These are phyloP conservation scores for Rosellinia necatrix DNA, from an alignment of 2,329 filamentous ascomycete species.

Conservation along the genomic window DNA sequence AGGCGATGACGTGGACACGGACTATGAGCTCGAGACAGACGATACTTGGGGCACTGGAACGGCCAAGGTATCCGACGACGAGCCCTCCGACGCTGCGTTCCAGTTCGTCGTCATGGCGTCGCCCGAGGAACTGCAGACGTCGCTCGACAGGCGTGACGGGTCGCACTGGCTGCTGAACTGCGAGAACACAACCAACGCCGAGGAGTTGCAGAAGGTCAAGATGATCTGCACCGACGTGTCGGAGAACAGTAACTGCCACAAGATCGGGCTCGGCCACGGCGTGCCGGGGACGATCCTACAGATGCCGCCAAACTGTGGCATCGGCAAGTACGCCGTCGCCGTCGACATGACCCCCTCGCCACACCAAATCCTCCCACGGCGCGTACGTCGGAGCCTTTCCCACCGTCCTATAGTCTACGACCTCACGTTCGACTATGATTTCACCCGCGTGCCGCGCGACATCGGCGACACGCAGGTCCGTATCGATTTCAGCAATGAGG, in stretches of 20 bases:
- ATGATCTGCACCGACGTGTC: slow-evolving; percentile 45
- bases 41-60: slow-evolving; percentile 31
- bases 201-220: slow-evolving; percentile 42
- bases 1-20: slow-evolving; percentile 38
- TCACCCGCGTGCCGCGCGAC: slow-evolving; percentile 40
- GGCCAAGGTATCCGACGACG: slow-evolving; percentile 16
- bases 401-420: slow-evolving; percentile 38
- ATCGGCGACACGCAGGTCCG: slow-evolving; percentile 42
- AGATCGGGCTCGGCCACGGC: slow-evolving; percentile 45
- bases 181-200: slow-evolving; percentile 30
- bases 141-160: slow-evolving; percentile 48
- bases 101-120: slow-evolving; percentile 40
- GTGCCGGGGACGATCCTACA: slow-evolving; percentile 45
- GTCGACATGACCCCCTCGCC: slow-evolving; percentile 34
- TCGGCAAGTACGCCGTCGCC: slow-evolving; percentile 47
- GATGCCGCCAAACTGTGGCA: slow-evolving; percentile 47
- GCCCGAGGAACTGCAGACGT: slow-evolving; percentile 41
- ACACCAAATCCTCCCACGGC: slow-evolving; percentile 31
- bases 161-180: slow-evolving; percentile 51
- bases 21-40: slow-evolving; percentile 40
- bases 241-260: slow-evolving; percentile 43
- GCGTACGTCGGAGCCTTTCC: slow-evolving; percentile 2
- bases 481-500: slow-evolving; percentile 46
- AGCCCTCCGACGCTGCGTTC: slow-evolving; percentile 42
- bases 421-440: slow-evolving; percentile 49